Percentiles rank a stretch among this genome's conserved stretches.
phyloP scores from a whole-genome alignment of 768 basidiomycete genomes.

The Dioszegia crocea region DNA sequence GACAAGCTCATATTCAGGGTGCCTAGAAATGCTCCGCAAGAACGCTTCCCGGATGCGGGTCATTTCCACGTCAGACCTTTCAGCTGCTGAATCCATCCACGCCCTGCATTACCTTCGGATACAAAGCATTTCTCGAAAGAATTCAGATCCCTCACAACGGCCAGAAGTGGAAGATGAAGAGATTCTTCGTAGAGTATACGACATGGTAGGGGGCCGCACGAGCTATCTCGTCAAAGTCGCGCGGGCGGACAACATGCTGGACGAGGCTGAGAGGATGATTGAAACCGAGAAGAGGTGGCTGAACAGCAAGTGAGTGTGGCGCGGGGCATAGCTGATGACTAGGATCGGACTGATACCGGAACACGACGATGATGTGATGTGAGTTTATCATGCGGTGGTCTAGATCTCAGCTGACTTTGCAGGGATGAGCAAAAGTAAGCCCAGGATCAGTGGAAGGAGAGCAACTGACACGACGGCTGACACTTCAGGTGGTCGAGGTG shows the following conservation, averaged over 20 bases:
- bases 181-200: slow-evolving; percentile 55
- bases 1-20: slow-evolving; percentile 15
- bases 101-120: slow-evolving; percentile 59
- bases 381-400: slow-evolving; percentile 9
- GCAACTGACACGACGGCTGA: no score
- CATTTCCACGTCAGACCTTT: slow-evolving; percentile 69
- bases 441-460: no score
- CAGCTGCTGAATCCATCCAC: slow-evolving; percentile 57
- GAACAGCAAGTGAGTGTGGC: slow-evolving; percentile 56
- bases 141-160: slow-evolving; percentile 3
- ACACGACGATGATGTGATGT: slow-evolving; percentile 57
- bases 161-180: slow-evolving; percentile 46
- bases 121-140: slow-evolving; percentile 22
- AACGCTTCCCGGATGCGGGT: slow-evolving; percentile 72
- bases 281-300: slow-evolving; percentile 75
- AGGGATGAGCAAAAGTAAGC: slow-evolving; percentile 73
- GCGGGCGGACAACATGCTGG: slow-evolving; percentile 60
- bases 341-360: slow-evolving; percentile 72
- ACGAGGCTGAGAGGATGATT: slow-evolving; percentile 62
- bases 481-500: slow-evolving; percentile 21
- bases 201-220: slow-evolving; percentile 70
- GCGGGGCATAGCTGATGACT: not conserved
- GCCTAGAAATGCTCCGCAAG: slow-evolving; percentile 53
- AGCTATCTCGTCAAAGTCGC: slow-evolving; percentile 70
- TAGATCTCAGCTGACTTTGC: slow-evolving; percentile 59